phyloP scores from a whole-genome alignment of 2,329 filamentous ascomycete genomes.

The Tolypocladium guangdongense region DNA sequence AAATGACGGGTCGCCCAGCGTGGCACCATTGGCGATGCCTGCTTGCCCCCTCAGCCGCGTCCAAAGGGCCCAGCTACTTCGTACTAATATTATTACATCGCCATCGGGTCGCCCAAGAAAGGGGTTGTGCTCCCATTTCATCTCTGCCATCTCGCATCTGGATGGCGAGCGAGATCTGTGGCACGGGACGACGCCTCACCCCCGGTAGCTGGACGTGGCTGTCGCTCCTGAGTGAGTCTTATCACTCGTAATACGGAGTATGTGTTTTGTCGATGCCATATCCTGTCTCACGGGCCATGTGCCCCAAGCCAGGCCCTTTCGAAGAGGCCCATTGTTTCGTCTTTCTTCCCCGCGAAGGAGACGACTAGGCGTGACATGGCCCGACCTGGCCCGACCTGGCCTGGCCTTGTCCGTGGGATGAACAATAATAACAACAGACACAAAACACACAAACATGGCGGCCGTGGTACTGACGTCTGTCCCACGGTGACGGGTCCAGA shows the following conservation, averaged over 20 bases:
- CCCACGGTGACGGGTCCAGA: neutral
- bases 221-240: neutral
- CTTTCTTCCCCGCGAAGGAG: neutral
- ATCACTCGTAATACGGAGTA: too few species aligned
- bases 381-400: neutral
- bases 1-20: neutral
- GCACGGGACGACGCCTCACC: neutral
- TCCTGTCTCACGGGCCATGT: too few species aligned
- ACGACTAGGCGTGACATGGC: neutral
- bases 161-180: neutral
- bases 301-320: neutral
- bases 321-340: neutral
- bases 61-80: neutral
- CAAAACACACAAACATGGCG: neutral
- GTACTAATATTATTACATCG: too few species aligned
- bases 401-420: neutral
- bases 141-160: neutral
- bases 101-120: neutral
- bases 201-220: neutral
- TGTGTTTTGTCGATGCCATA: too few species aligned
- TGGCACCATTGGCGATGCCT: conserved; percentile 4
- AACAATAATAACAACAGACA: neutral
- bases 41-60: conserved; percentile 1
- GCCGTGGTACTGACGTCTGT: neutral
- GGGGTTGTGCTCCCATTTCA: neutral